Base-by-base conservation (phyloP, 805 yeast genomes). In the Candida chauliodis region DNA sequence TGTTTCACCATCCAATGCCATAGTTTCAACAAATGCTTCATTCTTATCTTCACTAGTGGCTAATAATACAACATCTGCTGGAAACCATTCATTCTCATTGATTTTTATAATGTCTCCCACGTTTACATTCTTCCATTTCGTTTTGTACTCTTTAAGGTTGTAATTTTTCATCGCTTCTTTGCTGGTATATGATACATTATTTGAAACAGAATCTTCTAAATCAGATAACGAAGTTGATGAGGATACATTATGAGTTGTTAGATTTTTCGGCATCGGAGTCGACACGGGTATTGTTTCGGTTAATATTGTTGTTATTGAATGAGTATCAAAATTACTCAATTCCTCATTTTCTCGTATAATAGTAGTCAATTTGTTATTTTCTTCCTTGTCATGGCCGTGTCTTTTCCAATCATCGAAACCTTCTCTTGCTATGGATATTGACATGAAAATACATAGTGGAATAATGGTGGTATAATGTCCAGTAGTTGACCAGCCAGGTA, bases 1-100 rank as follows among this genome's bases (percentile, higher is more conserved):
- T 0, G 98, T 93, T 59, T 93, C 99, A 36, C 99, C 99, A 61
- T 93, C 99, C 34, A 93, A 69, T 1, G 96, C 99, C 91, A 91
- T 89, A 1, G 99, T 93, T 58, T 93, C 99, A 14, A 90, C 79
- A 47, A 78, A 86, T 1, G 86, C 76, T 38, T 73, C 76, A 25
- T 75, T 73, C 41, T 80, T 76, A 27, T 83, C 89, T 32, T 73
- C 75, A 26, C 79, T 77, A 2, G 88, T 78, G 1, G 90, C 75
- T 29, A 93, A 54, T 2, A 93, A 50, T 2, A 93, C 56, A 2
- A 93, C 53, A 63, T 93, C 99, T 0, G 97, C 96, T 0, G 99
- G 99, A 5, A 91, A 75, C 84, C 95, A 85, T 43, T 93, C 98
- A 61, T 89, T 87, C 46, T 81, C 84, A 34, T 73, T 63, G 14